phyloP scores from a whole-genome alignment of 352 stramenopile species.

The Thalassiosira pacifica region DNA sequence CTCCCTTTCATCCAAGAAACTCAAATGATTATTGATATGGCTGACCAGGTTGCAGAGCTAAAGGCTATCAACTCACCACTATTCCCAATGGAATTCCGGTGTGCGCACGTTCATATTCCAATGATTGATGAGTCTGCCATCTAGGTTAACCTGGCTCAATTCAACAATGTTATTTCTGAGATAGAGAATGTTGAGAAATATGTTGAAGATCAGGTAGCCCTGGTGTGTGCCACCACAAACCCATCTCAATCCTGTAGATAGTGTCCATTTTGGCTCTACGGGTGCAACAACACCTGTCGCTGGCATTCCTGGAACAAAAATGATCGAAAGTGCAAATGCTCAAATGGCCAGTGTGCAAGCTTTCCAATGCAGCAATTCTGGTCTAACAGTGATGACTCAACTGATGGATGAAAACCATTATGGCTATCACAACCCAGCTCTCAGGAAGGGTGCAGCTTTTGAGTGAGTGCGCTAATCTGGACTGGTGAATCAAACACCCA shows the following conservation, averaged over 20 bases:
- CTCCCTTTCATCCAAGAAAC: not conserved
- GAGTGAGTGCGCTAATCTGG: no score
- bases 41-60: not conserved
- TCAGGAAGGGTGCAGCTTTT: no score
- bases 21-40: not conserved
- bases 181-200: not conserved
- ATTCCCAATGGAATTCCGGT: not conserved
- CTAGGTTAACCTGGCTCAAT: not conserved
- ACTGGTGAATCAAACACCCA: no score
- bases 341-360: no score
- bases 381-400: not conserved
- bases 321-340: no score
- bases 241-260: no score
- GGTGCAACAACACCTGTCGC: no score
- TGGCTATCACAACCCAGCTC: not conserved
- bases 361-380: no score
- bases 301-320: no score
- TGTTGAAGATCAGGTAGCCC: not conserved
- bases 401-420: not conserved
- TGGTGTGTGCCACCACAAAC: no score
- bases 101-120: not conserved
- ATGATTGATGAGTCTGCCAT: not conserved
- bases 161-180: not conserved
- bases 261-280: no score
- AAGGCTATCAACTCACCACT: not conserved